Base-by-base conservation (phyloP, 2,329 filamentous ascomycete genomes). In the Aspergillus viridinutans region DNA sequence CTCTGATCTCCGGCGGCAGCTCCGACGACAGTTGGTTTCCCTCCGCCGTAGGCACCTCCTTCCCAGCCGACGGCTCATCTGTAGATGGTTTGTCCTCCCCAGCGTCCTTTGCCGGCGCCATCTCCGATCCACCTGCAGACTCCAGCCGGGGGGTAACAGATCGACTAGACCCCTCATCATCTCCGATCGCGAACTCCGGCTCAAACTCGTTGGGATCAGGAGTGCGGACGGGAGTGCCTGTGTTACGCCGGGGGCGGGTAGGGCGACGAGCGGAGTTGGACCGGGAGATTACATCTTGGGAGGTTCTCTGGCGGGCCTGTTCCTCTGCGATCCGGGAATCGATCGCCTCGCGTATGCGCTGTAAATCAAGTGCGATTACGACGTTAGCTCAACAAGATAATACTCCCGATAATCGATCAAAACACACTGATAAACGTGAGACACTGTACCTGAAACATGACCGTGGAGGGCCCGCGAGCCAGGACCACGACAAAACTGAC, bases 171-270 rank as follows among this genome's bases (percentile, higher is more conserved):
- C 84, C 83, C 56, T 92, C 90, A 68, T 90, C 87, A 60, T 96
- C 92, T 56, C 93, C 92, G 64, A 96, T 87, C 14, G 90, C 86
- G 72, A 96, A 95, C 45, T 91, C 90, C 0, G 86, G 85, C 70
- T 95, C 90, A 66, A 95, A 96, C 57, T 96, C 89, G 38, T 90
- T 86, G 28, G 93, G 92, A 73, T 97, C 92, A 1, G 90, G 89
- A 43, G 80, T 80, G 66, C 81, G 81, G 32, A 87, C 85, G 3
- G 77, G 73, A 48, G 68, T 70, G 26, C 65, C 68, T 20, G 71
- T 72, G 52, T 72, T 69, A 47, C 74, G 70, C 61, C 72, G 67
- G 47, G 68, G 69, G 20, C 70, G 69, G 38, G 59, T 55, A 28
- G 64, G 67, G 76, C 73, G 68, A 73, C 67, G 66, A 76, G 69